A percentile compares a stretch with the other conserved stretches of the same genome.
phyloP scores from a whole-genome alignment of 768 basidiomycete genomes.

The Crassisporium funariophilum region DNA sequence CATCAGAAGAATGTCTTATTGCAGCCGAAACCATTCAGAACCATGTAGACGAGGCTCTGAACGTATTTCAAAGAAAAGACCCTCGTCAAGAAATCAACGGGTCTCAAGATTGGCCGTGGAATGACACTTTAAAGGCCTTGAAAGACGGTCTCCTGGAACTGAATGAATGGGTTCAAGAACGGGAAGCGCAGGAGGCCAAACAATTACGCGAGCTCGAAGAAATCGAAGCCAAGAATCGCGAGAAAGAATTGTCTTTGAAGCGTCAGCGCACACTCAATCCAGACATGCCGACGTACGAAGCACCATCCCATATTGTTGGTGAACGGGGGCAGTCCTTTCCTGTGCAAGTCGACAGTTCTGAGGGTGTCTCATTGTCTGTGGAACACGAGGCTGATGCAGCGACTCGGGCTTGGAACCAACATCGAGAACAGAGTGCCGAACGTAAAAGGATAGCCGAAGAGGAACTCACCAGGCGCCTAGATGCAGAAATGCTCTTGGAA shows the following conservation, averaged over 20 bases:
- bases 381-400: constrained; percentile 8
- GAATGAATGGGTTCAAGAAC: constrained; percentile 4
- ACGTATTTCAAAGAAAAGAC: constrained; percentile 18
- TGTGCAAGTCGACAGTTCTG: not conserved
- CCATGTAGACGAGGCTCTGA: constrained; percentile 24
- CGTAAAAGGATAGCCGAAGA: constrained; percentile 12
- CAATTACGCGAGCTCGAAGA: constrained; percentile 1
- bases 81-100: constrained; percentile 2
- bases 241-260: not conserved
- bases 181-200: constrained; percentile 4
- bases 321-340: not conserved
- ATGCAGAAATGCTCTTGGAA: constrained; percentile 10
- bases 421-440: constrained; percentile 7
- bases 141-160: constrained; percentile 8
- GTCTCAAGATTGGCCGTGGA: constrained; percentile 4
- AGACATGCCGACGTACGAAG: not conserved
- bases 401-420: constrained; percentile 1
- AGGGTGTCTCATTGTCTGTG: not conserved
- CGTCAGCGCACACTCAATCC: not conserved
- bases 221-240: not conserved
- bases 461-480: constrained; percentile 12
- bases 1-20: constrained; percentile 27
- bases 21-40: constrained; percentile 25
- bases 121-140: constrained; percentile 3
- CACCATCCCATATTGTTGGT: not conserved